A percentile compares a stretch with the other conserved stretches of the same genome.
Conservation (phyloP, 2,329 filamentous ascomycete genomes). For the Epichloe sp. region DNA sequence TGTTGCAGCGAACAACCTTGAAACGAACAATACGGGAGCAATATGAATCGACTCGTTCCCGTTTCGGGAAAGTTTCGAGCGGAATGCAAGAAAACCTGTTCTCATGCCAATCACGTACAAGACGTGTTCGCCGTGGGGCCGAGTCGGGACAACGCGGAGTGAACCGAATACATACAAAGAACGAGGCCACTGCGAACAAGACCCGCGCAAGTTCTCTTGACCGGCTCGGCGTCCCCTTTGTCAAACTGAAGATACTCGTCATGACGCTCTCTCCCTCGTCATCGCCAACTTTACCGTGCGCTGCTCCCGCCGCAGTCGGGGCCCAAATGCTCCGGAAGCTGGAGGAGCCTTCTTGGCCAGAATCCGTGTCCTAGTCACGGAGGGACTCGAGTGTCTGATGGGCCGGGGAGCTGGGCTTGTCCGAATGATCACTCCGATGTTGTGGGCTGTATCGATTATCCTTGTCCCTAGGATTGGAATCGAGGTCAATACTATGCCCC, state of each 20-base stretch:
- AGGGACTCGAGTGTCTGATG: neutral
- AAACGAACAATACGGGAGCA: too few species aligned
- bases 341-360: neutral
- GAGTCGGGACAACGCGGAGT: too few species aligned
- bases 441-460: neutral
- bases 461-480: neutral
- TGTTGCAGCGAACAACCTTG: too few species aligned
- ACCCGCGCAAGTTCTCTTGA: too few species aligned
- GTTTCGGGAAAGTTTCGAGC: too few species aligned
- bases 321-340: neutral
- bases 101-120: too few species aligned
- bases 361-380: neutral
- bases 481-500: neutral
- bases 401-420: neutral
- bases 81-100: too few species aligned
- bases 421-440: neutral
- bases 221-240: too few species aligned
- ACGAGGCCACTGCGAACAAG: too few species aligned
- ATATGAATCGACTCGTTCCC: too few species aligned
- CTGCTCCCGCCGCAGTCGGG: neutral
- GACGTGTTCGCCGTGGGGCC: too few species aligned
- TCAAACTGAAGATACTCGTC: neutral
- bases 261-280: neutral
- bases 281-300: neutral
- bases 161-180: too few species aligned